Conservation (phyloP, 2,329 filamentous ascomycete genomes). For the Diaporthe vaccinii region DNA sequence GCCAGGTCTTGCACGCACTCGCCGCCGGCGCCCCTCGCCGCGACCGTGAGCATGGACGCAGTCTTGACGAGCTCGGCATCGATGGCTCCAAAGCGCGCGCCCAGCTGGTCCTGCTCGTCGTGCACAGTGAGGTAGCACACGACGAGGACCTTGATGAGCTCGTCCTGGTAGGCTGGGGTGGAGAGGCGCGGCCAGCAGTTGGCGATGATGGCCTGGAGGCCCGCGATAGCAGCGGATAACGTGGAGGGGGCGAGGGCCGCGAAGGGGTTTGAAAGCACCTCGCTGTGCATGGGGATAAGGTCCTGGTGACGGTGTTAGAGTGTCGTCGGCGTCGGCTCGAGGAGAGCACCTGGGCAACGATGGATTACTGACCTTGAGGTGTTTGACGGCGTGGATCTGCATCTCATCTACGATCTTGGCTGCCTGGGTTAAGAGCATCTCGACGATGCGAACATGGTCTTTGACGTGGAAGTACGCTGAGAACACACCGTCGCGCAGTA, state of each 20-base stretch:
- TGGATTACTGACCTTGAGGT: slow-evolving; percentile 70
- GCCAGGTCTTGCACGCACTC: slow-evolving; percentile 44
- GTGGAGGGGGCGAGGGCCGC: slow-evolving; percentile 66
- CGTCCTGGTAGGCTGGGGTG: slow-evolving; percentile 67
- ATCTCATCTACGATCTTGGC: slow-evolving; percentile 65
- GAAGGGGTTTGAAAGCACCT: slow-evolving; percentile 78
- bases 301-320: slow-evolving; percentile 58
- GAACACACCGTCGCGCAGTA: slow-evolving; percentile 70
- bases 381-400: slow-evolving; percentile 74
- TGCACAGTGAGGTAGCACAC: slow-evolving; percentile 73
- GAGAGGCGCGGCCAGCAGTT: slow-evolving; percentile 79
- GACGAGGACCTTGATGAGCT: slow-evolving; percentile 73
- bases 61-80: slow-evolving; percentile 51
- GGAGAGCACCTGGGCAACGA: slow-evolving; percentile 44
- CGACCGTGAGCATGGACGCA: slow-evolving; percentile 52
- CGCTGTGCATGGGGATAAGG: slow-evolving; percentile 75
- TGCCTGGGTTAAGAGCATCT: slow-evolving; percentile 67
- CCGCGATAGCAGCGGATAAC: slow-evolving; percentile 64
- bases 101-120: slow-evolving; percentile 49
- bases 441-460: slow-evolving; percentile 69
- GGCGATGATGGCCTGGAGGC: slow-evolving; percentile 69
- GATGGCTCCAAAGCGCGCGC: slow-evolving; percentile 50
- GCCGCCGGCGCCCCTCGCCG: slow-evolving; percentile 46
- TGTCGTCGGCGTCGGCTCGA: slow-evolving; percentile 16
- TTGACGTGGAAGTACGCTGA: slow-evolving; percentile 69